Base-by-base conservation (phyloP, 129 eudicot species). In the Solidago caesia region DNA sequence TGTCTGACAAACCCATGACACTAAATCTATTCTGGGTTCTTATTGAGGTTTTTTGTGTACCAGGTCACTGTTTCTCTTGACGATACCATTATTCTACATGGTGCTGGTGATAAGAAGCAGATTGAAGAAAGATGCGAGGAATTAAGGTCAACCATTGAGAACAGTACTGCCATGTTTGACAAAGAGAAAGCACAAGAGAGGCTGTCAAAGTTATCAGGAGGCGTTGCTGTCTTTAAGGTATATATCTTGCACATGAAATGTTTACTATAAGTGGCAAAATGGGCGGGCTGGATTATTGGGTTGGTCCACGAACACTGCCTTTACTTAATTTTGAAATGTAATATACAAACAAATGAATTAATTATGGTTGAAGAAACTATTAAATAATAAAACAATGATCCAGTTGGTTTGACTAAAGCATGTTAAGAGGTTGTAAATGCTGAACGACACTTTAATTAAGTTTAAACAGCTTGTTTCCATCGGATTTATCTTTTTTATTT, bases 141-240 rank as follows among this genome's bases (percentile, higher is more conserved):
- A 96, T 85, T 93, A 52, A 83, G 98, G 72, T 77, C 83, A 44
- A 59, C 87, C 39, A 77, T 90, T 66, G 89, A 88, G 73, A 86
- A 83, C 64, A 88, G 96, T 51, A 74, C 83, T 21, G 87, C 98
- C 52, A 49, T 85, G 85, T 93, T 93, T 85, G 98, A 93, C 75
- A 93, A 85, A 83, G 98, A 93, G 82, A 93, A 93, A 78, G 98
- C 97, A 52, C 98, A 90, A 77, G 98, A 93, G 63, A 81, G 98
- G 58, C 77, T 93, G 74, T 93, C 98, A 27, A 93, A 93, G 77
- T 85, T 93, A 48, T 86, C 98, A 27, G 98, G 98, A 49, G 98
- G 96, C 29, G 98, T 93, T 73, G 98, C 98, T 6, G 96, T 93
- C 59, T 93, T 93, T 68, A 93, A 88, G 96, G 97, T 88, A 84